Base-by-base conservation (phyloP, 768 basidiomycete genomes). In the Auriscalpium microsporum region DNA sequence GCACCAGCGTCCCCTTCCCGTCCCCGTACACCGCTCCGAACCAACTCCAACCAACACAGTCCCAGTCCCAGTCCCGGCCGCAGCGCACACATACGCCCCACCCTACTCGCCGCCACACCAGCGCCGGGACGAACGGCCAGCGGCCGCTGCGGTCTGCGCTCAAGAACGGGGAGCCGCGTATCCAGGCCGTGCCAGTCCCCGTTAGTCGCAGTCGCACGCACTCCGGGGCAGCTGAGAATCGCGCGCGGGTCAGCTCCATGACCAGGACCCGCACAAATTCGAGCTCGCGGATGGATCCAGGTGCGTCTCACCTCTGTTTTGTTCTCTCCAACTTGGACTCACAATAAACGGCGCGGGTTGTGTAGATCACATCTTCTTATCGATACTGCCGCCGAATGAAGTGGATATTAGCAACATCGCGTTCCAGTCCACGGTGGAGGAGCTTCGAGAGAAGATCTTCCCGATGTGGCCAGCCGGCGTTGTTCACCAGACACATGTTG, bases 381-480 rank as follows among this genome's bases (percentile, higher is more conserved):
- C 84, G 21, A 81, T 90, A 62, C 76, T 78, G 56, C 78, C 81
- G 45, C 78, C 79, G 55, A 84, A 80, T 62, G 83, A 87, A 68
- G 68, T 90, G 45, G 76, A 76, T 48, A 54, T 78, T 21, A 71
- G 68, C 28, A 74, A 74, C 52, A 62, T 78, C 28, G 67, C 68
- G 17, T 71, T 82, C 48, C 81, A 84, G 42, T 68, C 73, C 5
- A 82, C 80, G 1, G 68, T 84, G 48, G 76, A 80, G 37, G 84
- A 86, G 60, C 74, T 90, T 44, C 72, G 79, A 55, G 72, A 77
- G 42, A 67, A 71, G 3, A 73, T 90, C 21, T 72, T 83, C 60
- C 77, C 78, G 13, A 70, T 83, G 64, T 90, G 87, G 87, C 78
- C 78, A 21, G 75, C 79, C n/a, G 87, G 87, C 1, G 68, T 84